These are phyloP conservation scores for Smallanthus sonchifolius DNA, from an alignment of 129 eudicot species.

Conservation along the genomic window DNA sequence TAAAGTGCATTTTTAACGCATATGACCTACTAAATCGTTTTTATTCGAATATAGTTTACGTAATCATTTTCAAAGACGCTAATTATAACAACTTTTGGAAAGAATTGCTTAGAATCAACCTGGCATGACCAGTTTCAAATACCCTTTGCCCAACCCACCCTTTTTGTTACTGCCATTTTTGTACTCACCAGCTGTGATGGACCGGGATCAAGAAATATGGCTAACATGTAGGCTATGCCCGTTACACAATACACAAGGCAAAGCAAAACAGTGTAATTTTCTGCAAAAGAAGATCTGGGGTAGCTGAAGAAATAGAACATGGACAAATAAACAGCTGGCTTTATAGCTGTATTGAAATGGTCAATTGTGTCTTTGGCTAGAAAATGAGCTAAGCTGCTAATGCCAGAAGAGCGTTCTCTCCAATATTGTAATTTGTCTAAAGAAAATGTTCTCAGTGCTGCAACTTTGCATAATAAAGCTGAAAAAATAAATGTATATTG, in stretches of 20 bases:
- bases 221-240: constrained; percentile 76
- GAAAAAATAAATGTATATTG: constrained; percentile 19
- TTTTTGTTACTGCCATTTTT: neutral
- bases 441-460: constrained; percentile 89
- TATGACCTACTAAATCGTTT: neutral
- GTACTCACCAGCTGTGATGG: constrained; percentile 84
- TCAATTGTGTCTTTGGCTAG: constrained; percentile 80
- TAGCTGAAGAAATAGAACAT: constrained; percentile 85
- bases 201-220: constrained; percentile 89
- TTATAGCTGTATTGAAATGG: constrained; percentile 61
- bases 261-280: constrained; percentile 66
- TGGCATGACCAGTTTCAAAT: neutral
- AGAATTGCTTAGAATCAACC: neutral
- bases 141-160: constrained; percentile 4
- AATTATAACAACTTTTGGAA: neutral
- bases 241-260: constrained; percentile 94
- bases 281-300: constrained; percentile 78
- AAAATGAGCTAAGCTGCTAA: constrained; percentile 86
- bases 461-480: constrained; percentile 86
- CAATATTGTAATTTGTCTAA: constrained; percentile 79
- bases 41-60: neutral
- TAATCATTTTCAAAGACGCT: neutral
- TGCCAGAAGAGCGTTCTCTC: constrained; percentile 90
- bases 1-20: neutral
- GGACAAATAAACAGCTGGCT: constrained; percentile 82